Conservation (phyloP, 2,329 filamentous ascomycete species). For the Tricladium varicosporioides region DNA sequence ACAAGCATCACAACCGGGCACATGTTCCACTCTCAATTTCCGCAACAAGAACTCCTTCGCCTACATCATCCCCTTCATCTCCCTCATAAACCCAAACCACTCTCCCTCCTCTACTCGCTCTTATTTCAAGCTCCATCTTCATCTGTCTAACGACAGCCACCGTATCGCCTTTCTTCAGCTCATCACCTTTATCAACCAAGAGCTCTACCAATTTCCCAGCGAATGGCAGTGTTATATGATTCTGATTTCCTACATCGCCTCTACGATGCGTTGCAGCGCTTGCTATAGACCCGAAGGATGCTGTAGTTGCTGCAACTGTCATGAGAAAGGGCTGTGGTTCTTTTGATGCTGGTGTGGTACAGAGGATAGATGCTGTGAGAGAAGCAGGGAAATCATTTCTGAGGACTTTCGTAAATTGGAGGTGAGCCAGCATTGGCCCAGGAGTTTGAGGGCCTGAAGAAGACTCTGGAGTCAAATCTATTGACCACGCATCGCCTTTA, state of each 20-base stretch:
- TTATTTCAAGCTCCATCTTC: constrained; percentile 68
- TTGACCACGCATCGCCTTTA: constrained; percentile 57
- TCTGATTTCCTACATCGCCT: constrained; percentile 47
- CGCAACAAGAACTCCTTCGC: constrained; percentile 26
- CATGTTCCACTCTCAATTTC: constrained; percentile 17
- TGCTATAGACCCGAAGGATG: constrained; percentile 50
- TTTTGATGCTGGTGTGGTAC: constrained; percentile 44
- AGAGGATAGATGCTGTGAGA: constrained; percentile 50
- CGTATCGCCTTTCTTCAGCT: constrained; percentile 47
- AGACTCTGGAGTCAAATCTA: constrained; percentile 42
- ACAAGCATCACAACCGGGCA: neutral
- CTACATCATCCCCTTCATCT: constrained; percentile 29
- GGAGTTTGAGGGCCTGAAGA: constrained; percentile 20
- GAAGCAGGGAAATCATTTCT: constrained; percentile 59
- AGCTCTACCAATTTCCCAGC: constrained; percentile 59
- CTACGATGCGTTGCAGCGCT: constrained; percentile 46
- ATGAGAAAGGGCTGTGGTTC: constrained; percentile 44
- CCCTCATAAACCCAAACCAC: constrained; percentile 30
- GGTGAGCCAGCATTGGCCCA: constrained; percentile 42
- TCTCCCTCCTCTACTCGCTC: constrained; percentile 32
- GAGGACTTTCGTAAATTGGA: constrained; percentile 52
- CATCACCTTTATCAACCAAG: constrained; percentile 51
- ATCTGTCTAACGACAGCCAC: constrained; percentile 62
- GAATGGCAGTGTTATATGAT: constrained; percentile 55
- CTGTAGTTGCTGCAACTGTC: constrained; percentile 37